Evolutionary conservation across 139 green algal genomes (phyloP).

Genomic region (Haematococcus sp.): DNA sequence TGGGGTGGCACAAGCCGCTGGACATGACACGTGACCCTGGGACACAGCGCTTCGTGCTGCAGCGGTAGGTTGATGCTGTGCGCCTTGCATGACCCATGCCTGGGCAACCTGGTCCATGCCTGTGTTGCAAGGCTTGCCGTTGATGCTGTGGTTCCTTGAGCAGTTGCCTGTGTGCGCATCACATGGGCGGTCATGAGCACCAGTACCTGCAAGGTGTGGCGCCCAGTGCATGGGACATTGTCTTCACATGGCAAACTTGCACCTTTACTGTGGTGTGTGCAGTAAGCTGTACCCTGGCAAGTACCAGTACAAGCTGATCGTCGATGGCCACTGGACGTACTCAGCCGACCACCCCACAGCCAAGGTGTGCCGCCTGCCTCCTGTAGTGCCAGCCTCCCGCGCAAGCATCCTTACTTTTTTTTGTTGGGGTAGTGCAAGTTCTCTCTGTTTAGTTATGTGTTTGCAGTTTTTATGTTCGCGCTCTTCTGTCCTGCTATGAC

Average conservation of each 20-base stretch:
- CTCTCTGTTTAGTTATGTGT: background rate
- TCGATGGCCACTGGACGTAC: conserved; percentile 85
- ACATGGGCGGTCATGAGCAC: too few species aligned
- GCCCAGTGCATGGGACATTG: too few species aligned
- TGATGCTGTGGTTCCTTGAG: too few species aligned
- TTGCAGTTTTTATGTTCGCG: background rate
- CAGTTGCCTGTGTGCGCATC: too few species aligned
- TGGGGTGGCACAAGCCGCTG: conserved; percentile 84
- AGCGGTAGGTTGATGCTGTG: conserved; percentile 11
- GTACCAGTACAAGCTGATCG: conserved; percentile 93
- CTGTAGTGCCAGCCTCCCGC: background rate
- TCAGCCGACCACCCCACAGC: conserved; percentile 68
- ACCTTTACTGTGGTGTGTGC: conserved; percentile 7
- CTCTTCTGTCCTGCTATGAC: too few species aligned
- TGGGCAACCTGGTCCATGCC: too few species aligned
- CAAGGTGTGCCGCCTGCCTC: background rate
- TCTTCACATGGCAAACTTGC: too few species aligned
- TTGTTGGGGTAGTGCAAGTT: background rate
- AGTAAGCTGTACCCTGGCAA: conserved; percentile 32
- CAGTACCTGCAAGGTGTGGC: too few species aligned
- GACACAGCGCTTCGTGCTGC: conserved; percentile 37
- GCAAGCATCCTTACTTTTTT: background rate
- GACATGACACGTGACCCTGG: conserved; percentile 51
- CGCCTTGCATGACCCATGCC: too few species aligned
- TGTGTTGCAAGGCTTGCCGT: too few species aligned